Evolutionary conservation across 257 asterid genomes (phyloP).

Genomic region (Penstemon davidsonii): DNA sequence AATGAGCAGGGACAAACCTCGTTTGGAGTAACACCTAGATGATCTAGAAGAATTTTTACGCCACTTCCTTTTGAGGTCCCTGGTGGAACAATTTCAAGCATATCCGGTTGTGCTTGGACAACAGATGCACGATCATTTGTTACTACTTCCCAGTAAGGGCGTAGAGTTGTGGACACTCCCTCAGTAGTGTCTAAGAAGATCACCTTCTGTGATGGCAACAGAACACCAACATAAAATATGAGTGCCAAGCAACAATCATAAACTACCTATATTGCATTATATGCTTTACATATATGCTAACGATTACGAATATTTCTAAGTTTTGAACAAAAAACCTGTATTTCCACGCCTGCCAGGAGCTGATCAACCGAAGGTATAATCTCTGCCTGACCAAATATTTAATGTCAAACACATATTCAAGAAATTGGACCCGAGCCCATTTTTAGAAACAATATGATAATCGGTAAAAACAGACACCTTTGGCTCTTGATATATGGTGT

Average conservation of each 20-base stretch:
- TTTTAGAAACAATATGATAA: slow-evolving; percentile 16
- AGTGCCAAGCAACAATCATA: background rate
- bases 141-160: slow-evolving; percentile 94
- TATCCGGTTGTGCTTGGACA: slow-evolving; percentile 92
- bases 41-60: slow-evolving; percentile 83
- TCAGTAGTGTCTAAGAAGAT: slow-evolving; percentile 81
- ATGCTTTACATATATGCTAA: background rate
- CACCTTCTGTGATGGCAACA: slow-evolving; percentile 60
- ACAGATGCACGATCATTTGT: slow-evolving; percentile 72
- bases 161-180: slow-evolving; percentile 68
- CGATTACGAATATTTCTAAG: background rate
- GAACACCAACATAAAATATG: slow-evolving; percentile 24
- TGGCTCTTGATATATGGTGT: slow-evolving; percentile 89
- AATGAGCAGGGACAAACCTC: slow-evolving; percentile 56
- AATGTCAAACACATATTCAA: slow-evolving; percentile 25
- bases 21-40: slow-evolving; percentile 76
- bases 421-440: slow-evolving; percentile 23
- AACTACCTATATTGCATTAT: background rate
- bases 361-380: slow-evolving; percentile 82
- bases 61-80: slow-evolving; percentile 93
- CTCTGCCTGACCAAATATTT: slow-evolving; percentile 71
- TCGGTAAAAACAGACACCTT: slow-evolving; percentile 50
- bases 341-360: slow-evolving; percentile 61
- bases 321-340: slow-evolving; percentile 62
- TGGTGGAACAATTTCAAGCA: slow-evolving; percentile 92